A percentile compares a stretch with the other conserved stretches of the same genome.
Conservation (phyloP, 352 stramenopile species). For the Globisporangium solare region DNA sequence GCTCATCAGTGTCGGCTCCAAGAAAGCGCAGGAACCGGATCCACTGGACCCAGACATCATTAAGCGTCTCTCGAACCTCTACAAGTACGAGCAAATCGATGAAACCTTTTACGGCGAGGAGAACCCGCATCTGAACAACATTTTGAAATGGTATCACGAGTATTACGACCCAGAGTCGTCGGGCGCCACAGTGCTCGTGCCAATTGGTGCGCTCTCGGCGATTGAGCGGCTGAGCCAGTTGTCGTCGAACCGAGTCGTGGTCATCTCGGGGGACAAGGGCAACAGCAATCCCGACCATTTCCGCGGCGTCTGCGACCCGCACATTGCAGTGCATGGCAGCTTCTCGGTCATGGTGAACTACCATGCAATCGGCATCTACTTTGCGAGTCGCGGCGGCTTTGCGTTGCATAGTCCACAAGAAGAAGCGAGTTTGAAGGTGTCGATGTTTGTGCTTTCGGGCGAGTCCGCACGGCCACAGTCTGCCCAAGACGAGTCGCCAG, state of each 20-base stretch:
- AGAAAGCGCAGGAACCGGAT: slow-evolving; percentile 58
- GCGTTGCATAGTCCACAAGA: slow-evolving; percentile 91
- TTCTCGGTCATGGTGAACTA: slow-evolving; percentile 97
- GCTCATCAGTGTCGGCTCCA: slow-evolving; percentile 85
- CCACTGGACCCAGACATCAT: slow-evolving; percentile 93
- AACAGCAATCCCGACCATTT: slow-evolving; percentile 94
- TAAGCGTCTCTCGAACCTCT: slow-evolving; percentile 87
- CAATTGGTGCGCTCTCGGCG: slow-evolving; percentile 84
- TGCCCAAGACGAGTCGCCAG: no score
- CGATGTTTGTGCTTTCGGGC: slow-evolving; percentile 72
- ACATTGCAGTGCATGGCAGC: slow-evolving; percentile 94
- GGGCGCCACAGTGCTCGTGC: slow-evolving; percentile 85
- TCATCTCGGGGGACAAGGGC: slow-evolving; percentile 93
- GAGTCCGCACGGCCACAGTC: no score
- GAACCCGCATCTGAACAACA: slow-evolving; percentile 79
- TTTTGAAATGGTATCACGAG: slow-evolving; percentile 90
- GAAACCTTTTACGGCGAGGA: slow-evolving; percentile 78
- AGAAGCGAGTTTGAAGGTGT: slow-evolving; percentile 92
- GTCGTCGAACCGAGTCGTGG: slow-evolving; percentile 51
- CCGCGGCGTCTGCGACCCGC: slow-evolving; percentile 85
- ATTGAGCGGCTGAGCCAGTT: slow-evolving; percentile 68
- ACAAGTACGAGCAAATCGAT: slow-evolving; percentile 81
- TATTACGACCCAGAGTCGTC: slow-evolving; percentile 60
- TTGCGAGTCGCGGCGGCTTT: slow-evolving; percentile 89
- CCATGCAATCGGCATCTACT: slow-evolving; percentile 90